A percentile compares a stretch with the other conserved stretches of the same genome.
Conservation (phyloP, 257 asterid genomes). For the Gynochthodes officinalis region DNA sequence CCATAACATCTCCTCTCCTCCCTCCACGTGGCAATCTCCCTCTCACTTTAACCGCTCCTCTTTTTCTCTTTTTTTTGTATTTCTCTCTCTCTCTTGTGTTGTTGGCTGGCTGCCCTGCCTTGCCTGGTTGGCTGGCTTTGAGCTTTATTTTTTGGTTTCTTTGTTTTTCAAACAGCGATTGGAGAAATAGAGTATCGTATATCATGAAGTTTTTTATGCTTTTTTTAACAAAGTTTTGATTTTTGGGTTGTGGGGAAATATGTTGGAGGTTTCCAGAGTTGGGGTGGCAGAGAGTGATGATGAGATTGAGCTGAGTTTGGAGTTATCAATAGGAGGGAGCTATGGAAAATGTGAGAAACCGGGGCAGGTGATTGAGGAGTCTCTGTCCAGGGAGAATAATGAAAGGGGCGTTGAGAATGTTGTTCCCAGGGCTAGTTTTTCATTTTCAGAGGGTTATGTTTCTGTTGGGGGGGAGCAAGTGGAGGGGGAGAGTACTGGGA, state of each 20-base stretch:
- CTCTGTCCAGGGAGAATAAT: neutral
- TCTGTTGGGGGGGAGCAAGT: conserved; percentile 5
- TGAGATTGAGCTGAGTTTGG: conserved; percentile 55
- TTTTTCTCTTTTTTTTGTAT: conserved; percentile 12
- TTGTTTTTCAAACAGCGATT: conserved; percentile 13
- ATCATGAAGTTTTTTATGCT: neutral
- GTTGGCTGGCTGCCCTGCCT: neutral
- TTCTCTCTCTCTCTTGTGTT: neutral
- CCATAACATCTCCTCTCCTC: conserved; percentile 18
- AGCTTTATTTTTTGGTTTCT: neutral
- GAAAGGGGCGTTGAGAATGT: neutral
- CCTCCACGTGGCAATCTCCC: conserved; percentile 48
- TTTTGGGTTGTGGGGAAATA: neutral
- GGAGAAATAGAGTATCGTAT: neutral
- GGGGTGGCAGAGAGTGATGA: conserved; percentile 28
- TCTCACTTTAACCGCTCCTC: conserved; percentile 14
- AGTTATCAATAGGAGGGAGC: conserved; percentile 62
- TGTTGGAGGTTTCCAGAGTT: conserved; percentile 26
- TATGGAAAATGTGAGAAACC: conserved; percentile 29
- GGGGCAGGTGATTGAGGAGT: neutral
- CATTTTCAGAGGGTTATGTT: neutral
- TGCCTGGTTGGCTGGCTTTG: neutral
- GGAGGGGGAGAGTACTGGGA: conserved; percentile 4
- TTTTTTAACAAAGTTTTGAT: neutral
- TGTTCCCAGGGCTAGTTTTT: conserved; percentile 20